phyloP scores from a whole-genome alignment of 768 basidiomycete species.

The Boletus pseudopeckii region DNA sequence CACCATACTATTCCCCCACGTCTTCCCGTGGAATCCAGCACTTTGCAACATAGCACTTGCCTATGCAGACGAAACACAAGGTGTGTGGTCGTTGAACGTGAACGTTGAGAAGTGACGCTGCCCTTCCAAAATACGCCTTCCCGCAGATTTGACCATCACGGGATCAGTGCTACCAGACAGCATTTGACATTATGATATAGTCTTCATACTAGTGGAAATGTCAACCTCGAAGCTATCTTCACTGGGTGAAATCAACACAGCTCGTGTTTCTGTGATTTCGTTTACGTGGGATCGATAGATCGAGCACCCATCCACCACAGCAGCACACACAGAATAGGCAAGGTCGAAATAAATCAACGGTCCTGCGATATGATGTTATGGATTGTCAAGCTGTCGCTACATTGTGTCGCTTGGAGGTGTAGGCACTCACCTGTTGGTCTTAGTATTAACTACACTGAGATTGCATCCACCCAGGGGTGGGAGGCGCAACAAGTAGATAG shows the following conservation, averaged over 20 bases:
- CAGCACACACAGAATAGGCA: neutral
- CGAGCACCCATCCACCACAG: neutral
- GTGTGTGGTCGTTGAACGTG: neutral
- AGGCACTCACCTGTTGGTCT: too few species aligned
- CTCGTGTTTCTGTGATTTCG: neutral
- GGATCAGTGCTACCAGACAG: neutral
- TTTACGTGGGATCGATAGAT: neutral
- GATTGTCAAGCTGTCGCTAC: too few species aligned
- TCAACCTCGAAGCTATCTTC: neutral
- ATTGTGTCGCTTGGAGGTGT: too few species aligned
- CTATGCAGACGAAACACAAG: neutral
- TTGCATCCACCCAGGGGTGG: too few species aligned
- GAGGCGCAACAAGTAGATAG: too few species aligned
- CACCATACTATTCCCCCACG: neutral
- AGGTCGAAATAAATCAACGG: too few species aligned
- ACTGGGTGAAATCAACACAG: neutral
- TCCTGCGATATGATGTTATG: too few species aligned
- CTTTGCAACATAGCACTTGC: neutral
- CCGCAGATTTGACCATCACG: neutral
- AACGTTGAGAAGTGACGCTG: neutral
- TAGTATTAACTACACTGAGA: too few species aligned
- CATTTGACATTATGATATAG: neutral
- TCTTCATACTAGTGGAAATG: neutral
- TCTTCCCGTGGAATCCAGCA: neutral
- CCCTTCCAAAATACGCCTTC: neutral